Percentiles rank a stretch among this genome's conserved stretches.
Conservation (phyloP, 768 basidiomycete species). For the Leccinum pellstonianum region DNA sequence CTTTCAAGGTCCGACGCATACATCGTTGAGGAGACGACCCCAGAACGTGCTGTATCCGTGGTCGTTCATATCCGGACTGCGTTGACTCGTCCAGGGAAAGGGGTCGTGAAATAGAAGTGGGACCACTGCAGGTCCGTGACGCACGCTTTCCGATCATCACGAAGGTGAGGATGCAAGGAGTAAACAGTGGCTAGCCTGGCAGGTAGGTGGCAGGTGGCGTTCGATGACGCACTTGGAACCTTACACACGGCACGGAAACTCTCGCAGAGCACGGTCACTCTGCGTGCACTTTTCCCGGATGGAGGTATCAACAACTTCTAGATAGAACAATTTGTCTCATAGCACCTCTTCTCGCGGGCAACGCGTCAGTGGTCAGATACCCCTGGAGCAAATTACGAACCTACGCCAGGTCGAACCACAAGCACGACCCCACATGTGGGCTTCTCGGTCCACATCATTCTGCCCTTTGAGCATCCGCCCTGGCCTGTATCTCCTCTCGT, state of each 20-base stretch:
- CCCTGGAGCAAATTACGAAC: constrained; percentile 19
- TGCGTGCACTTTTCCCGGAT: background rate
- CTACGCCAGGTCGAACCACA: constrained; percentile 12
- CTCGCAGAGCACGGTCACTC: background rate
- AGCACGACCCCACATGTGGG: background rate
- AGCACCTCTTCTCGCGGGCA: constrained; percentile 8
- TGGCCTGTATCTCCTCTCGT: constrained; percentile 57
- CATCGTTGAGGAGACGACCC: constrained; percentile 21
- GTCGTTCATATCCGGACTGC: constrained; percentile 24
- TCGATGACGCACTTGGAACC: background rate
- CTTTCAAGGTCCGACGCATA: constrained; percentile 25
- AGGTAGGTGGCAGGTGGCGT: background rate
- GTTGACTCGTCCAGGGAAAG: constrained; percentile 3
- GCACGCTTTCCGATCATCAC: constrained; percentile 12
- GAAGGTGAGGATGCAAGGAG: background rate
- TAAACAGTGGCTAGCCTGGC: too few relatives aligned
- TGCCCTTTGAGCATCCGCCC: constrained; percentile 32
- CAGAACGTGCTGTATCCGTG: constrained; percentile 20
- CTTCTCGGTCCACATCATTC: constrained; percentile 17
- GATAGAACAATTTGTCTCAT: constrained; percentile 11
- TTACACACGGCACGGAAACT: background rate
- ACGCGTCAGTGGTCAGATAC: constrained; percentile 7
- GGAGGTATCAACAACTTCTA: constrained; percentile 19
- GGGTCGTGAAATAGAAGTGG: constrained; percentile 20
- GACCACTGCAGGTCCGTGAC: background rate